These are phyloP conservation scores for Emericellopsis cladophorae DNA, from an alignment of 2,329 filamentous ascomycete species.

Conservation along the genomic window DNA sequence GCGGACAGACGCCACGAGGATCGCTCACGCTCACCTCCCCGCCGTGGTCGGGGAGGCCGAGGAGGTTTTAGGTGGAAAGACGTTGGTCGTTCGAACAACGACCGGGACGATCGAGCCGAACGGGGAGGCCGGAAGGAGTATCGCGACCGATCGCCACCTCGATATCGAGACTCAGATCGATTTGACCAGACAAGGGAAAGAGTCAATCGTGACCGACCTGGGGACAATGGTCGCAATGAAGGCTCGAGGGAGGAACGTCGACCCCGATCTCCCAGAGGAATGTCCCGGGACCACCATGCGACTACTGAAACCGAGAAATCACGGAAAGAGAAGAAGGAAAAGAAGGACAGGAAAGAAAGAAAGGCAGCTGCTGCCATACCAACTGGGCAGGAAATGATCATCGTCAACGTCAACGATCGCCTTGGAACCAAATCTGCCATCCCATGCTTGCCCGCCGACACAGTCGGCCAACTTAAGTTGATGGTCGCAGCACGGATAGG, in stretches of 20 bases:
- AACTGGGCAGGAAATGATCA: slow-evolving; percentile 68
- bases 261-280: not conserved
- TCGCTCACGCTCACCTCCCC: slow-evolving; percentile 14
- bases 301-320: not conserved
- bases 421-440: slow-evolving; percentile 91
- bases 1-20: slow-evolving; percentile 10
- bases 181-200: slow-evolving; percentile 16
- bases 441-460: slow-evolving; percentile 75
- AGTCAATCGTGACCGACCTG: not conserved
- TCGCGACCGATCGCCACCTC: slow-evolving; percentile 21
- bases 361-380: slow-evolving; percentile 11
- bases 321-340: slow-evolving; percentile 13
- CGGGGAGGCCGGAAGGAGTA: slow-evolving; percentile 28
- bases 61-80: slow-evolving; percentile 50
- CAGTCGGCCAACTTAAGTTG: slow-evolving; percentile 77
- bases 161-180: slow-evolving; percentile 15
- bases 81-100: slow-evolving; percentile 32
- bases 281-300: not conserved
- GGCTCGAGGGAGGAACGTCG: slow-evolving; percentile 5
- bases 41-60: slow-evolving; percentile 9
- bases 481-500: slow-evolving; percentile 85
- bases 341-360: slow-evolving; percentile 16
- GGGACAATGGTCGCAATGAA: not conserved
- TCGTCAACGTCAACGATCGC: slow-evolving; percentile 90
- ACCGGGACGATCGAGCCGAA: slow-evolving; percentile 20